Evolutionary conservation across 2,329 filamentous ascomycete species (phyloP).

Genomic region (Byssochlamys sp.): DNA sequence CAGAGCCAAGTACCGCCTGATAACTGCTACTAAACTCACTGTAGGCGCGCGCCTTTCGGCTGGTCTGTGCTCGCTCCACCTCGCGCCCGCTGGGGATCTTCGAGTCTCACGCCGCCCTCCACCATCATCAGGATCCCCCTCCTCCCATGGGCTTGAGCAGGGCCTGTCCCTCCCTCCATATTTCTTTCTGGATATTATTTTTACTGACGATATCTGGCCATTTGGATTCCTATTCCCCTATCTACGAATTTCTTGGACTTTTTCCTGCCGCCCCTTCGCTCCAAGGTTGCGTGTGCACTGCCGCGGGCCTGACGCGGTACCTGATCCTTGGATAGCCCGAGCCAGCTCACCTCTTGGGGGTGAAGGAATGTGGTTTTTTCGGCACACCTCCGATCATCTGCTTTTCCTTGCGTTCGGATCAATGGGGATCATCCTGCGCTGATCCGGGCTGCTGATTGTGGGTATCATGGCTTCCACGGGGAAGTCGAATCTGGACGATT

Average conservation of each 20-base stretch:
- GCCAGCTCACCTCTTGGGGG: constrained; percentile 8
- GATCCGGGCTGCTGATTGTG: constrained; percentile 23
- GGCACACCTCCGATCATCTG: constrained; percentile 17
- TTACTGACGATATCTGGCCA: background rate
- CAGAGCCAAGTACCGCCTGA: background rate
- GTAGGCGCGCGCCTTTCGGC: constrained; percentile 1
- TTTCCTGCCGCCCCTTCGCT: background rate
- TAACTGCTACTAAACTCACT: background rate
- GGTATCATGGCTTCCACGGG: constrained; percentile 35
- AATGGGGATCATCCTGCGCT: constrained; percentile 32
- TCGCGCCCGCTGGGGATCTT: constrained; percentile 6
- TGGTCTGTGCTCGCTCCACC: constrained; percentile 16
- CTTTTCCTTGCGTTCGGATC: constrained; percentile 22
- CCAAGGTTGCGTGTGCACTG: background rate
- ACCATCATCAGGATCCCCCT: constrained; percentile 3
- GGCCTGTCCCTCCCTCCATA: background rate
- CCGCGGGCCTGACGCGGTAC: background rate
- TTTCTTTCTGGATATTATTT: background rate
- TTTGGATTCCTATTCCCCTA: background rate
- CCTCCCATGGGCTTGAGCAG: background rate
- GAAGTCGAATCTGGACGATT: constrained; percentile 36
- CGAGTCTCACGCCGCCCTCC: constrained; percentile 17
- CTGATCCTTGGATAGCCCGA: constrained; percentile 8
- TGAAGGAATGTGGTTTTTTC: constrained; percentile 31
- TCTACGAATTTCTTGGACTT: background rate